Evolutionary conservation across 2,329 filamentous ascomycete genomes (phyloP), one percentile per base, ranked within the genome.

Genomic region (Neocatenulostroma microsporum): DNA sequence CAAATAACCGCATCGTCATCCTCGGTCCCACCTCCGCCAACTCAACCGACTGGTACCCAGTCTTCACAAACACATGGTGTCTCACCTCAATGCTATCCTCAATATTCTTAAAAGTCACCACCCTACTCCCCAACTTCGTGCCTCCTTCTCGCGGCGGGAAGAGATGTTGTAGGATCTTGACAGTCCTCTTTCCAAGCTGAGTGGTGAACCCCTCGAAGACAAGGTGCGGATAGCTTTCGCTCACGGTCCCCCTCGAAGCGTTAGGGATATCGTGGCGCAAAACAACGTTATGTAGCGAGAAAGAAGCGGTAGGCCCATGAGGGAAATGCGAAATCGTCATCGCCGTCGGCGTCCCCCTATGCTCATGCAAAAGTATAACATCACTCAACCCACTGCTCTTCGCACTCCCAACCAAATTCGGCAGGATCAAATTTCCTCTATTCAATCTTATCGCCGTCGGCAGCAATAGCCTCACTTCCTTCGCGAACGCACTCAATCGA

Each of bases 1-100:
- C 86, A 57, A 96, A 98, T 36, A 87, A 69, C 49, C 86, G 74
- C 86, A 96, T 91, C n/a, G 87, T 94, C 85, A 96, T 94, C 39
- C 91, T 74, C 1, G 91, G 91, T 0, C 89, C 87, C 34, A 94
- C 86, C 60, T 94, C 87, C 11, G 84, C 81, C 51, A 94, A 64
- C 61, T 94, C 87, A 2, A 96, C 85, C 40, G 82, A 84, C 56
- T 94, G 80, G 56, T 89, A 91, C 1, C 84, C 82, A 0, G 91
- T 96, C 59, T 84, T 81, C n/a, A 98, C 89, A 57, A 95, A 98
- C 2, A 98, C 88, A 59, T 87, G 82, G 60, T 94, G 86, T 3
- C 91, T 76, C 30, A 98, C 83, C 63, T 98, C 89, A 35, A 96
- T 93, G 42, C 69, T 76, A 48, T 81, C 77, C 48, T 94, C 87